A percentile compares a stretch with the other conserved stretches of the same genome.
Evolutionary conservation across 345 rosid genomes (phyloP).

Genomic region (Aquilaria sinensis): DNA sequence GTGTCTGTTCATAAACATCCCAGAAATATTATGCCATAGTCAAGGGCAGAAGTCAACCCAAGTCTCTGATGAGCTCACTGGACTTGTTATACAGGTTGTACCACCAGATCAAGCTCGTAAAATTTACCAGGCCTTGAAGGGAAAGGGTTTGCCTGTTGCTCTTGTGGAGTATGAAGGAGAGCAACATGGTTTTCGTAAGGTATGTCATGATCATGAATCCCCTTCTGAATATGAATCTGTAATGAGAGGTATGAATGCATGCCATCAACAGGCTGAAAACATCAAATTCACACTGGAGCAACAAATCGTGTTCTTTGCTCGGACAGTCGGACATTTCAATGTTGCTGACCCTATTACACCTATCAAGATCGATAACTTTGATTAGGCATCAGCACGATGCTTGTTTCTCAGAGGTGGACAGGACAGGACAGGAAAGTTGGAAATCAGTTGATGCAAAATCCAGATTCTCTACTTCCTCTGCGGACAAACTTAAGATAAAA

Average conservation of each 20-base stretch:
- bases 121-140: constrained; percentile 72
- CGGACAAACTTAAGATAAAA: too few species aligned
- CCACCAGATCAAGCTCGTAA: constrained; percentile 86
- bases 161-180: constrained; percentile 95
- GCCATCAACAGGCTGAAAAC: constrained; percentile 64
- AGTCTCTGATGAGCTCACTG: too few species aligned
- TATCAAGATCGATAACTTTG: constrained; percentile 72
- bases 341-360: constrained; percentile 78
- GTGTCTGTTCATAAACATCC: too few species aligned
- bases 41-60: too few species aligned
- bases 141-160: constrained; percentile 88
- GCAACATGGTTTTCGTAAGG: constrained; percentile 97
- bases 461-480: too few species aligned
- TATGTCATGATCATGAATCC: constrained; percentile 16
- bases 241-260: background rate
- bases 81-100: constrained; percentile 51
- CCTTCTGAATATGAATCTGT: background rate
- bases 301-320: constrained; percentile 84
- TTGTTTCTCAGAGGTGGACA: too few species aligned
- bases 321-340: constrained; percentile 55
- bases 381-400: constrained; percentile 13
- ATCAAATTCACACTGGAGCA: constrained; percentile 91
- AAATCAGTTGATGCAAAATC: too few species aligned
- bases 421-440: too few species aligned
- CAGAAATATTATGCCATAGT: too few species aligned